Evolutionary conservation across 1,284 basidiomycete genomes (phyloP).

Genomic region (Boletus semigastroideus): DNA sequence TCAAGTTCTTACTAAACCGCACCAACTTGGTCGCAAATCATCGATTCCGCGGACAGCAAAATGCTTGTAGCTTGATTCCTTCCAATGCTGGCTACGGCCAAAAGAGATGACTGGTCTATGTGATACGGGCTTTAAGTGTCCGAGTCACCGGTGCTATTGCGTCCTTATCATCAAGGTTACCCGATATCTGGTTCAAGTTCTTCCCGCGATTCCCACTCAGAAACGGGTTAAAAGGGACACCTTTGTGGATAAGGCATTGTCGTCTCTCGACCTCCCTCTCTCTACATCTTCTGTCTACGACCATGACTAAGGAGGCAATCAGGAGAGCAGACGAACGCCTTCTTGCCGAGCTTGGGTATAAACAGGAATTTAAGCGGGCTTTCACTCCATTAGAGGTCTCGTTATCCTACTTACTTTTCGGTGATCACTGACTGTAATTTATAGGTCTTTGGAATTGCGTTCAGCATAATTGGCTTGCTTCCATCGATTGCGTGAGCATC

Average conservation of each 20-base stretch:
- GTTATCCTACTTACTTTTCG: background rate
- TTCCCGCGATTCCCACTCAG: background rate
- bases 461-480: slow-evolving; percentile 45
- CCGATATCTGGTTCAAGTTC: background rate
- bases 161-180: background rate
- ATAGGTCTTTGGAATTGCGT: slow-evolving; percentile 39
- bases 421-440: background rate
- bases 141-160: background rate
- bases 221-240: background rate
- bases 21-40: too few relatives aligned
- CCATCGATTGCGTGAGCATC: slow-evolving; percentile 43
- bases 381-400: slow-evolving; percentile 59
- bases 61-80: too few relatives aligned
- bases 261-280: background rate
- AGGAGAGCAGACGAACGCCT: slow-evolving; percentile 37
- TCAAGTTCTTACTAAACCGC: too few relatives aligned
- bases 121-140: background rate
- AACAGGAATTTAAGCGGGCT: slow-evolving; percentile 69
- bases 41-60: too few relatives aligned
- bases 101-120: too few relatives aligned
- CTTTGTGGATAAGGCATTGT: background rate
- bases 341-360: slow-evolving; percentile 57
- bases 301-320: slow-evolving; percentile 23
- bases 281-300: background rate
- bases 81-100: background rate